These are phyloP conservation scores for Linanthus parryae DNA, from an alignment of 148 eudicot genomes.

Conservation along the genomic window DNA sequence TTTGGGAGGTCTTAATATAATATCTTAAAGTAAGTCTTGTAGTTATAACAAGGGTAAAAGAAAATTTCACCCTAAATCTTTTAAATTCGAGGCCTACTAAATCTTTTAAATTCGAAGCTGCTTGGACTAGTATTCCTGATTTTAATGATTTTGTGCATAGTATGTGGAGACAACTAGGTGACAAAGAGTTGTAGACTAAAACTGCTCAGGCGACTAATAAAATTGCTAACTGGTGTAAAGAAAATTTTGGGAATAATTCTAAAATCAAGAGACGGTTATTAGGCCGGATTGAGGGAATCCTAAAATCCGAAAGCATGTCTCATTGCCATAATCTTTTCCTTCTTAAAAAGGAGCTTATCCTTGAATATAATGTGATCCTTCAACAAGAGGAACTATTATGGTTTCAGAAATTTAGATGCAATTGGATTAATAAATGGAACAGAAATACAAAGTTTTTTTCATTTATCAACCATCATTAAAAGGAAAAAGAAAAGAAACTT, in stretches of 20 bases:
- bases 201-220: no score
- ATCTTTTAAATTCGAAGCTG: no score
- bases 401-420: background rate
- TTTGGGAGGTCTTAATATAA: no score
- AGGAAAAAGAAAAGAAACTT: background rate
- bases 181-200: no score
- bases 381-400: background rate
- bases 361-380: background rate
- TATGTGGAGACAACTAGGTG: no score
- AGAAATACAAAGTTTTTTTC: background rate
- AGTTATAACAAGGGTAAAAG: no score
- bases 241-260: background rate
- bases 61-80: no score
- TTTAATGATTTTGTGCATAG: no score
- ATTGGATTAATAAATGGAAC: background rate
- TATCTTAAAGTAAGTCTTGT: no score
- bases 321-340: background rate
- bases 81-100: no score
- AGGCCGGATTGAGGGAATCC: no score
- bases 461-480: background rate
- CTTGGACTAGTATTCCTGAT: no score
- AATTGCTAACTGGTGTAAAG: background rate
- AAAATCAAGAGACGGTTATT: background rate
- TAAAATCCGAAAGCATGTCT: background rate
- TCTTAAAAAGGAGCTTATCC: background rate